A percentile compares a stretch with the other conserved stretches of the same genome.
These are phyloP conservation scores for Letharia lupina DNA, from an alignment of 495 filamentous ascomycete genomes.

Conservation along the genomic window DNA sequence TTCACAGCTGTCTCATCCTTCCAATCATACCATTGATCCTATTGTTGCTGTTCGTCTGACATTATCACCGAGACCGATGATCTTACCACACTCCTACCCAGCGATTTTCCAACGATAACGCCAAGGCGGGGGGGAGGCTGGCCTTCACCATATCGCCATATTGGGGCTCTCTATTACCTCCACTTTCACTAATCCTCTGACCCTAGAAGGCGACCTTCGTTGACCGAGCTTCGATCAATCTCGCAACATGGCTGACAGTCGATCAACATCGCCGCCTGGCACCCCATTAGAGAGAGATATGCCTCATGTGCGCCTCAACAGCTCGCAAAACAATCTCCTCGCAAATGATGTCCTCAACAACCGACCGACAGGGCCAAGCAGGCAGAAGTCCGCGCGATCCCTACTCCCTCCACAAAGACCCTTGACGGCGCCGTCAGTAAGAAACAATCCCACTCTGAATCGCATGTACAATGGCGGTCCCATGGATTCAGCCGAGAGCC, in stretches of 20 bases:
- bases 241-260: constrained; percentile 9
- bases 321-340: constrained; percentile 46
- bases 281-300: constrained; percentile 26
- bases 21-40: background rate
- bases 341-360: constrained; percentile 29
- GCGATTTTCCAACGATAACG: background rate
- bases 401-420: constrained; percentile 32
- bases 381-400: constrained; percentile 33
- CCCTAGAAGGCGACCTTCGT: background rate
- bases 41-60: background rate
- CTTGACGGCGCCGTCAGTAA: constrained; percentile 22
- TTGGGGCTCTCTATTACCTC: background rate
- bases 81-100: background rate
- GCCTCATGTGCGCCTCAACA: constrained; percentile 55
- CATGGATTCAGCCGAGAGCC: constrained; percentile 50
- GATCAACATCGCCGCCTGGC: constrained; percentile 26
- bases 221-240: background rate
- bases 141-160: constrained; percentile 4
- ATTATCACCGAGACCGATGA: background rate
- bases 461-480: constrained; percentile 33
- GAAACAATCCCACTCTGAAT: constrained; percentile 15
- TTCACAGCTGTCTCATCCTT: background rate
- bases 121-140: constrained; percentile 4
- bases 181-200: background rate
- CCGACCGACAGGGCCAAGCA: constrained; percentile 30